These are phyloP conservation scores for Litchi chinensis DNA, from an alignment of 345 rosid genomes.

Conservation along the genomic window DNA sequence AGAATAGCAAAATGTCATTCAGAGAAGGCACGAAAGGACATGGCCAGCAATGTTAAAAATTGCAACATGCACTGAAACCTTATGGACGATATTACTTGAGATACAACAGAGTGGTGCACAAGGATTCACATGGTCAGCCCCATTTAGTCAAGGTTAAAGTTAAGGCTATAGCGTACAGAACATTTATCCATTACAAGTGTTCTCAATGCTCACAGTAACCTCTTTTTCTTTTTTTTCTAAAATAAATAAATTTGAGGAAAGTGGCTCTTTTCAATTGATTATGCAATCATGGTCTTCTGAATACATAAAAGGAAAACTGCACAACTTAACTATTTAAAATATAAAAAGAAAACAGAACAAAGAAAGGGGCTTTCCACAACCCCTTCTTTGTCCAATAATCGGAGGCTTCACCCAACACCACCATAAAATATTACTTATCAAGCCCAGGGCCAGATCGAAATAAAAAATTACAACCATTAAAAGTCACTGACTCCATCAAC, in stretches of 20 bases:
- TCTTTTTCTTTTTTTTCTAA: too few species aligned
- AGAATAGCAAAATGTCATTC: neutral
- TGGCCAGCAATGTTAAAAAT: neutral
- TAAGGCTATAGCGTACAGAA: neutral
- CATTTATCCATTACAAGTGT: neutral
- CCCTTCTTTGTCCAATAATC: neutral
- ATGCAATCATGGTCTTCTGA: neutral
- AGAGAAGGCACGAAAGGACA: neutral
- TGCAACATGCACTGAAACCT: neutral
- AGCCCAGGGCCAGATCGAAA: neutral
- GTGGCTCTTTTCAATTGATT: neutral
- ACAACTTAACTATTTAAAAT: neutral
- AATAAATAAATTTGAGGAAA: neutral
- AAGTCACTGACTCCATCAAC: neutral
- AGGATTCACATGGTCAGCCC: neutral
- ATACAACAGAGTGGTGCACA: neutral
- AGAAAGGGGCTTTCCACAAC: neutral
- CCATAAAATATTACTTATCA: neutral
- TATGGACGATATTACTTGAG: neutral
- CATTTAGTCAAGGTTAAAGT: neutral
- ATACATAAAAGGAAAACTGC: neutral
- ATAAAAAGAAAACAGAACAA: too few species aligned
- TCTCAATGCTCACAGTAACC: neutral
- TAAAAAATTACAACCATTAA: neutral
- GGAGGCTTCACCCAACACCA: neutral